These are phyloP conservation scores for Pilasporangium apinafurcum DNA, from an alignment of 352 stramenopile genomes.

Conservation along the genomic window DNA sequence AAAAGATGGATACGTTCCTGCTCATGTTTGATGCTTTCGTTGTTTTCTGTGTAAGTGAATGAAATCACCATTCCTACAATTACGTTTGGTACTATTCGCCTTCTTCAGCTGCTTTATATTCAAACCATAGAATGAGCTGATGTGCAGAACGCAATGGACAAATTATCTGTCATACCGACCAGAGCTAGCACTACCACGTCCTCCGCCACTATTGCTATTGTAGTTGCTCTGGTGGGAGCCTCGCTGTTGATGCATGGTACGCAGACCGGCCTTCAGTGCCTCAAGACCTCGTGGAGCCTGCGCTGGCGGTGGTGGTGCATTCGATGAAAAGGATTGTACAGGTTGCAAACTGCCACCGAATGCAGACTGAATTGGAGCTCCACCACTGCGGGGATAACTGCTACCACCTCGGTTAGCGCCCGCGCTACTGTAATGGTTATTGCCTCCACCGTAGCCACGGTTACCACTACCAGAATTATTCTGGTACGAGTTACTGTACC, in stretches of 20 bases:
- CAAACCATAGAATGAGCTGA: too few species aligned
- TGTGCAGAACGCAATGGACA: not conserved
- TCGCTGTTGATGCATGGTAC: constrained; percentile 82
- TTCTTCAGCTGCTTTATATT: too few species aligned
- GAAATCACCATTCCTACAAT: too few species aligned
- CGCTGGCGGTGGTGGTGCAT: constrained; percentile 19
- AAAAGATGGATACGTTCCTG: too few species aligned
- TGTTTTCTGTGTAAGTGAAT: too few species aligned
- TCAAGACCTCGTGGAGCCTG: constrained; percentile 48
- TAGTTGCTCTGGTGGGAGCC: constrained; percentile 13
- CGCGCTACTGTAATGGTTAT: constrained; percentile 3
- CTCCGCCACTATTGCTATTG: constrained; percentile 6
- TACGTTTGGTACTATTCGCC: too few species aligned
- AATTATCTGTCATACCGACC: constrained; percentile 55
- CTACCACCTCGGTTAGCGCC: not conserved
- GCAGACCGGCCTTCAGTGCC: constrained; percentile 71
- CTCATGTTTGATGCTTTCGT: too few species aligned
- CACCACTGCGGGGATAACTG: constrained; percentile 11
- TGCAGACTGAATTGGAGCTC: constrained; percentile 51
- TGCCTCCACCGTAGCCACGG: constrained; percentile 21
- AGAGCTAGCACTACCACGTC: constrained; percentile 8
- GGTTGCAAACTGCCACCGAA: constrained; percentile 50
- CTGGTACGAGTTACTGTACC: constrained; percentile 16
- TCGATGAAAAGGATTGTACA: constrained; percentile 41
- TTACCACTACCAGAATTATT: constrained; percentile 11